Conservation (phyloP, 2,329 filamentous ascomycete genomes). For the Cercospora janseana region DNA sequence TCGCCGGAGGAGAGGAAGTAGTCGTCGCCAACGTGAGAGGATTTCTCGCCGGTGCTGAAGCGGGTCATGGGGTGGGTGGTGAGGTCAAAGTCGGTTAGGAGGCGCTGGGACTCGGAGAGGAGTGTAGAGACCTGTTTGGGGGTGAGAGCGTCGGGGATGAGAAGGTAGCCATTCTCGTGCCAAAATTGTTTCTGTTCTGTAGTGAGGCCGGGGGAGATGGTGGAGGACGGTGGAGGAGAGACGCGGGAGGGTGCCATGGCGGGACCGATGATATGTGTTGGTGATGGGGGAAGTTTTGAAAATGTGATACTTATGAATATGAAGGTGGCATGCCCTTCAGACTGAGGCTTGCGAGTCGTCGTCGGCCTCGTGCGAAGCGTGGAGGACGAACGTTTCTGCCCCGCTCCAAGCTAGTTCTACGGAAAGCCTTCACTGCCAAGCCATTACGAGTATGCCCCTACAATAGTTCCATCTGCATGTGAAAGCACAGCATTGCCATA, state of each 20-base stretch:
- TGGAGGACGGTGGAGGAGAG: slow-evolving; percentile 28
- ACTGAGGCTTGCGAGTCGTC: too few species aligned
- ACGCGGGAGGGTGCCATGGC: slow-evolving; percentile 31
- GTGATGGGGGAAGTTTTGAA: not conserved
- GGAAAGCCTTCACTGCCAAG: too few species aligned
- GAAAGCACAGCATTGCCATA: not conserved
- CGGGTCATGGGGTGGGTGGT: slow-evolving; percentile 84
- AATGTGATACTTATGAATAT: not conserved
- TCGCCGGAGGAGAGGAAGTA: slow-evolving; percentile 91
- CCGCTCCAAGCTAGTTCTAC: too few species aligned
- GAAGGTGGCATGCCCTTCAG: not conserved
- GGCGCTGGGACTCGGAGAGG: slow-evolving; percentile 68
- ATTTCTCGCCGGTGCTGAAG: slow-evolving; percentile 77
- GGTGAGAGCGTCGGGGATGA: slow-evolving; percentile 75
- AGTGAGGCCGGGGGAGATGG: slow-evolving; percentile 58
- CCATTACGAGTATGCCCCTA: too few species aligned
- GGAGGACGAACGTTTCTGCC: not conserved
- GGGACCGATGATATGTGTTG: not conserved
- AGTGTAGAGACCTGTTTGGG: slow-evolving; percentile 64
- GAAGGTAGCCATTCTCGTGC: slow-evolving; percentile 80
- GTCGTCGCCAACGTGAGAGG: slow-evolving; percentile 84
- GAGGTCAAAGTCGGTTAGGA: slow-evolving; percentile 76
- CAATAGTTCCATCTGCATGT: not conserved
- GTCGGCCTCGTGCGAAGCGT: slow-evolving; percentile 2
- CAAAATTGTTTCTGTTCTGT: slow-evolving; percentile 66